Conservation (phyloP, 1,139 yeast genomes). For the Suhomyces yuchorum region DNA sequence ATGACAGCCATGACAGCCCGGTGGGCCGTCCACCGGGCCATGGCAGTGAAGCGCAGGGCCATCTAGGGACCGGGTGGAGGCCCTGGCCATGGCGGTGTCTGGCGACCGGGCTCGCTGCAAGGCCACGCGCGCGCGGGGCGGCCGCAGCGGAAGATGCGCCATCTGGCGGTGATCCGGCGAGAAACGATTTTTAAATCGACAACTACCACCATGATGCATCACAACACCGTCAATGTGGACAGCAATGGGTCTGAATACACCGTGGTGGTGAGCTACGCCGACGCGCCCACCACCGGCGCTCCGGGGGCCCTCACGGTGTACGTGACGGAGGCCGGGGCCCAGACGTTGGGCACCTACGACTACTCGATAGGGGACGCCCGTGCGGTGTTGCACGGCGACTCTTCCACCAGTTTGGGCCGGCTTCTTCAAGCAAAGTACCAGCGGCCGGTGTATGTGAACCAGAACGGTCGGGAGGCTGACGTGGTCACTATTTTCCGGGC, state of each 20-base stretch:
- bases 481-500: slow-evolving; percentile 17
- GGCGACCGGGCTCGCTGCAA: neutral
- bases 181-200: neutral
- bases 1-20: neutral
- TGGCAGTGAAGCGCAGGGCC: neutral
- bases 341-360: slow-evolving; percentile 22
- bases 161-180: neutral
- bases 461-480: slow-evolving; percentile 16
- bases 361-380: slow-evolving; percentile 22
- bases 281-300: neutral
- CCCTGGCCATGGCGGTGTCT: neutral
- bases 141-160: too few relatives aligned
- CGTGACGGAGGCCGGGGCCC: slow-evolving; percentile 20
- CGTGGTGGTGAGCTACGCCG: slow-evolving; percentile 17
- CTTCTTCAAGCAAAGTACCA: slow-evolving; percentile 15
- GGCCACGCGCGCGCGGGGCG: too few relatives aligned
- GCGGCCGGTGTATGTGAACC: slow-evolving; percentile 20
- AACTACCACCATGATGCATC: neutral
- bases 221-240: neutral
- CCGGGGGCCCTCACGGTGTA: slow-evolving; percentile 19
- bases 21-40: too few relatives aligned
- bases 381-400: slow-evolving; percentile 10
- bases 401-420: slow-evolving; percentile 11
- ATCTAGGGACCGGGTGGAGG: neutral
- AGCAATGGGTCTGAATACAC: slow-evolving; percentile 18